Evolutionary conservation across 1,284 basidiomycete genomes (phyloP), one percentile per base, ranked within the genome.

Genomic region (Heterobasidion occidentale): DNA sequence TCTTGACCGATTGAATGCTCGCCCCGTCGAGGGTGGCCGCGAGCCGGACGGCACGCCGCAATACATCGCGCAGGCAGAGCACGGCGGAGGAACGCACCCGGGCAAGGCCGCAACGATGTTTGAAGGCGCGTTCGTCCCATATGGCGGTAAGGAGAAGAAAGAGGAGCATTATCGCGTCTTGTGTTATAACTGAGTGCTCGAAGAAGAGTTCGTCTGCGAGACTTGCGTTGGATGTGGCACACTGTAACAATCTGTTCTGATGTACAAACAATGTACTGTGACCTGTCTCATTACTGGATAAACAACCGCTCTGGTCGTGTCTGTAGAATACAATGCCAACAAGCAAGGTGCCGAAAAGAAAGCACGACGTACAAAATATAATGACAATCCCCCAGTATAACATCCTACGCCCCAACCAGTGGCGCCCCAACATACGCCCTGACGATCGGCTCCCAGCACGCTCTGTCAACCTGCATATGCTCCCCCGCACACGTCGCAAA

Each of bases 391-490:
- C 38, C 4, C 38, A 9, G 11, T n/a, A 12, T n/a, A 42, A 11
- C 38, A 42, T 7, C 4, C 38, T 42, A 42, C 38, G n/a, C 11
- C 38, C 38, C 38, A 27, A 27, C 27, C 27, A 27, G 27, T 1
- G 15, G 68, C 67, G 11, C 46, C 34, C 82, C 83, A 5, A 74
- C 72, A 61, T 74, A 84, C 50, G 70, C 65, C 59, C 69, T 63
- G 17, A 84, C 78, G 5, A 86, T 62, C 9, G 70, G 70, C 65
- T 81, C 70, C 86, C 85, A 84, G 68, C 89, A 85, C 20, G 69
- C 71, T 15, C 64, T 63, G 12, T 67, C 71, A 50, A 97, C 72
- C 56, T 90, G 78, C 94, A 98, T 96, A 68, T 97, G 94, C 64
- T 80, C 77, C 8, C 91, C 91, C 34, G 84, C 77, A 67, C 94